These are phyloP conservation scores for Xerocomus amazonicus DNA, from an alignment of 1,284 basidiomycete species.

Conservation along the genomic window DNA sequence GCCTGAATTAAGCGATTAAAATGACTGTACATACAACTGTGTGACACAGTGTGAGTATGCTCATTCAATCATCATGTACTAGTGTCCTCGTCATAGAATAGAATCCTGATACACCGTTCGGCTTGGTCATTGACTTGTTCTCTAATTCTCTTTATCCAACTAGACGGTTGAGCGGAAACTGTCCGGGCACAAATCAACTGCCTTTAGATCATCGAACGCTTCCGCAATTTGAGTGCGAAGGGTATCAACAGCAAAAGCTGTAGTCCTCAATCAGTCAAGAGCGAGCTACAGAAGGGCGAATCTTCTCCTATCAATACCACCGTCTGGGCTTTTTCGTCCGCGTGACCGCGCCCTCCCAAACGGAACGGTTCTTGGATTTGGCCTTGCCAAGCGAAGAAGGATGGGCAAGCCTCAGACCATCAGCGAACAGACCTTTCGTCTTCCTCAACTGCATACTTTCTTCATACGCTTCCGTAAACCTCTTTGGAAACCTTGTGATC, in stretches of 20 bases:
- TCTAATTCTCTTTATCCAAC: too few relatives aligned
- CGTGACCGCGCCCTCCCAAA: slow-evolving; percentile 22
- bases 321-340: slow-evolving; percentile 18
- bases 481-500: slow-evolving; percentile 22
- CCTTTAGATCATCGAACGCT: neutral
- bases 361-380: slow-evolving; percentile 24
- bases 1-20: slow-evolving; percentile 9
- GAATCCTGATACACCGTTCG: too few relatives aligned
- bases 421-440: slow-evolving; percentile 27
- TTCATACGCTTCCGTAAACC: slow-evolving; percentile 24
- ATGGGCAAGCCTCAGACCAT: slow-evolving; percentile 14
- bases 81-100: neutral
- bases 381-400: slow-evolving; percentile 21
- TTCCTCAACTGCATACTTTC: slow-evolving; percentile 5
- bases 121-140: too few relatives aligned
- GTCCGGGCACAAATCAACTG: too few relatives aligned
- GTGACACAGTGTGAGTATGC: neutral
- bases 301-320: slow-evolving; percentile 15
- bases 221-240: neutral
- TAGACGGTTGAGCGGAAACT: too few relatives aligned
- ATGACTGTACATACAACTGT: too few relatives aligned
- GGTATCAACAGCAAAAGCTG: neutral
- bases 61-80: neutral
- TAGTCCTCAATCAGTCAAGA: neutral
- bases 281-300: neutral